A percentile compares a stretch with the other conserved stretches of the same genome.
Conservation (phyloP, 129 eudicot genomes). For the Helichrysum umbraculigerum region DNA sequence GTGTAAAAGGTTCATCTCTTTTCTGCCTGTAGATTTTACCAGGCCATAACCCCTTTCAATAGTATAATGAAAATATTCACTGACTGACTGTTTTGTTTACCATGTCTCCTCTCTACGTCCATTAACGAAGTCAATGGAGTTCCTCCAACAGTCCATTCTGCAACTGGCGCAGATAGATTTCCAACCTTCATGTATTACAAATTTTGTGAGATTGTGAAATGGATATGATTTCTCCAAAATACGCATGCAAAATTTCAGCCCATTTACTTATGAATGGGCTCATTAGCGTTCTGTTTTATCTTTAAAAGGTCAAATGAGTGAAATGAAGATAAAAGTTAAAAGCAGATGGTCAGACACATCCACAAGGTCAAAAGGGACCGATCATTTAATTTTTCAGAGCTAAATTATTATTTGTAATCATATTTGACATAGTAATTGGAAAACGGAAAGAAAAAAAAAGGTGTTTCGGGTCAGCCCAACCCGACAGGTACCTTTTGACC, state of each 20-base stretch:
- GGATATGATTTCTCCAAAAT: neutral
- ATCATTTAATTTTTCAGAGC: neutral
- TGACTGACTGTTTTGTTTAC: conserved; percentile 31
- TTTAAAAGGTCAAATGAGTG: neutral
- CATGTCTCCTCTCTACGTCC: conserved; percentile 99
- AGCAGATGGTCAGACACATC: neutral
- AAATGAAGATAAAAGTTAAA: neutral
- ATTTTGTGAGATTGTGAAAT: neutral
- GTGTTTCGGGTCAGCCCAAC: neutral
- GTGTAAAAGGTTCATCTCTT: neutral
- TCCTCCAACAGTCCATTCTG: conserved; percentile 98
- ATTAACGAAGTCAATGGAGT: conserved; percentile 90
- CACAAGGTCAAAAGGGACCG: neutral
- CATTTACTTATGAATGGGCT: neutral
- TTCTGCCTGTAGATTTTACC: neutral
- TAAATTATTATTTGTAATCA: neutral
- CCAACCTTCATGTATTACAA: conserved; percentile 61
- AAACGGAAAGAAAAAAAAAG: neutral
- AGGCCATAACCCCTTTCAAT: neutral
- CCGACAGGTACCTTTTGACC: neutral
- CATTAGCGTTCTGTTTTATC: neutral
- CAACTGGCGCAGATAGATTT: conserved; percentile 94
- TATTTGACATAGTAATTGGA: neutral
- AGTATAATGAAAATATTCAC: neutral
- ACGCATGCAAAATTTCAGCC: neutral